phyloP scores from a whole-genome alignment of 805 yeast species.

The Isabelozyma pseudorhagii region DNA sequence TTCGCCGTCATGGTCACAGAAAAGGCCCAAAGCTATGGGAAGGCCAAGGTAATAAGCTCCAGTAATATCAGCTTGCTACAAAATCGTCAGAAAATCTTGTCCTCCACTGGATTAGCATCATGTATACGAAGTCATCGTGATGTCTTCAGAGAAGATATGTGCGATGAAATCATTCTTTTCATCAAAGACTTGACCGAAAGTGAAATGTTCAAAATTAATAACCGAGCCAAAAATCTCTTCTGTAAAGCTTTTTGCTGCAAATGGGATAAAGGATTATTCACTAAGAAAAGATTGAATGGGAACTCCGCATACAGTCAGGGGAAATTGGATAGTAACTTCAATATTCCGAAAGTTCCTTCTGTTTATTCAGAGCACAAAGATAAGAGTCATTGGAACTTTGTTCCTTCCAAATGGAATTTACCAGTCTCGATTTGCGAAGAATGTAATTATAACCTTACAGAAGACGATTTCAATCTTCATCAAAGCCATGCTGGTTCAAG shows the following conservation, averaged over 20 bases:
- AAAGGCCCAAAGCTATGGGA: slow-evolving; percentile 59
- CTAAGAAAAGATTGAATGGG: slow-evolving; percentile 3
- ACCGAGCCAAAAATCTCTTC: slow-evolving; percentile 45
- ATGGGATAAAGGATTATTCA: slow-evolving; percentile 56
- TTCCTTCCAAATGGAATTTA: slow-evolving; percentile 46
- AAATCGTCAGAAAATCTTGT: slow-evolving; percentile 53
- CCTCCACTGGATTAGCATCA: slow-evolving; percentile 62
- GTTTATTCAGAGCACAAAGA: neutral
- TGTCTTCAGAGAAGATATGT: slow-evolving; percentile 76
- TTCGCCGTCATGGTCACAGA: slow-evolving; percentile 74
- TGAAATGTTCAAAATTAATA: slow-evolving; percentile 48
- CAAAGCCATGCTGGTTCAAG: slow-evolving; percentile 46
- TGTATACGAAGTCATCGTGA: slow-evolving; percentile 68
- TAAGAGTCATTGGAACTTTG: slow-evolving; percentile 34
- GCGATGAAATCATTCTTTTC: slow-evolving; percentile 70
- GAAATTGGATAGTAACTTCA: slow-evolving; percentile 27
- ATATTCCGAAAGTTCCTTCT: slow-evolving; percentile 35
- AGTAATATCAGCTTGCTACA: slow-evolving; percentile 46
- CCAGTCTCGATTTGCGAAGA: slow-evolving; percentile 38
- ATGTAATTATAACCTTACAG: slow-evolving; percentile 43
- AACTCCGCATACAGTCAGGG: slow-evolving; percentile 22
- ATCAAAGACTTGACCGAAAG: slow-evolving; percentile 55
- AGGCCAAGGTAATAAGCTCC: slow-evolving; percentile 66
- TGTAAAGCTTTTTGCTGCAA: slow-evolving; percentile 56
- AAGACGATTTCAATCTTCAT: slow-evolving; percentile 20